Evolutionary conservation across 164 flowering plant species (phyloP), one percentile per base, ranked within the genome.

Genomic region (Vitis labrusca): DNA sequence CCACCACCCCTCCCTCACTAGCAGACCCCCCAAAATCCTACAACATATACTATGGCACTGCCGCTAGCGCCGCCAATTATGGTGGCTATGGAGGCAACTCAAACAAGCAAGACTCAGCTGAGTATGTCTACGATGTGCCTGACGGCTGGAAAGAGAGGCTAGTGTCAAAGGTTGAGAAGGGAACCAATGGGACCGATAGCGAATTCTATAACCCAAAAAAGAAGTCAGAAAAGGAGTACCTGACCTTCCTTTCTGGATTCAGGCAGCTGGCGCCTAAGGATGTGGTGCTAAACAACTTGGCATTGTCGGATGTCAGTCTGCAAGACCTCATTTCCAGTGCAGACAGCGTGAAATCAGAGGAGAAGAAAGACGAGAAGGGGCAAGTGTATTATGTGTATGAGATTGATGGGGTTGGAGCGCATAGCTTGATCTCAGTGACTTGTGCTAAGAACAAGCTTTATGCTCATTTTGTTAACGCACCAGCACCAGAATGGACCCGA

Each of bases 1-100:
- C 85, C 55, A 57, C 88, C 59, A 19, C 79, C 52, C 73, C 84
- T 2, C 82, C 87, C 7, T 78, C 91, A 3, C 69, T 85, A 1
- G 91, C 93, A 1, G 86, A 81, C 48, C 51, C 85, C 5, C 50
- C 84, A 5, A 17, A 76, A 9, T 14, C 83, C 54, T 91, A 76
- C 90, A 57, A 60, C 7, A 3, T 84, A 14, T 94, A 91, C 88
- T 92, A 94, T 73, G 97, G 98, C 61, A 94, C 97, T 0, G 97
- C 98, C 8, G 97, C 98, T 56, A 92, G 98, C 68, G 98, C 98
- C 12, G 93, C 97, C 72, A 94, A 89, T 72, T 92, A 92, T 76
- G 98, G 97, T 4, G 97, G 97, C 49, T 92, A 85, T 78, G 98
- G 98, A 1, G 97, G 97, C 10, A 92, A 94, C 67, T 83, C 98